Conservation (phyloP, 2,329 filamentous ascomycete species). For the Fusarium setosum region DNA sequence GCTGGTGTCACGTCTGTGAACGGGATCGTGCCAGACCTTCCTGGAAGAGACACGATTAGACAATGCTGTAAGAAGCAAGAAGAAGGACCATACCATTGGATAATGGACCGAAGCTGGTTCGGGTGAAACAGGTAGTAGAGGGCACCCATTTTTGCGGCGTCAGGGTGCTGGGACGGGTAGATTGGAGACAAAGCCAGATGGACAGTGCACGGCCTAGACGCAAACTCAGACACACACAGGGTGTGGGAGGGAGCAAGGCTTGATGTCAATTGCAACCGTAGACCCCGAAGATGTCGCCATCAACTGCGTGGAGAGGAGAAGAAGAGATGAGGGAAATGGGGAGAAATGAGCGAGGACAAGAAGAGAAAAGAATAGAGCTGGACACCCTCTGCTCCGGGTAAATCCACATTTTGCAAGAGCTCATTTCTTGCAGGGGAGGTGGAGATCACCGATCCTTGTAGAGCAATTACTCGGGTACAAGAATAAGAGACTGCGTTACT, state of each 20-base stretch:
- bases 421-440: slow-evolving; percentile 41
- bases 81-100: slow-evolving; percentile 80
- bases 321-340: slow-evolving; percentile 5
- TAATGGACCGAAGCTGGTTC: slow-evolving; percentile 80
- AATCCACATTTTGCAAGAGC: slow-evolving; percentile 44
- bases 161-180: slow-evolving; percentile 7
- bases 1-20: slow-evolving; percentile 82
- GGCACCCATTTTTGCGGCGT: slow-evolving; percentile 64
- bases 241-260: slow-evolving; percentile 30
- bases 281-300: slow-evolving; percentile 34
- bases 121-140: slow-evolving; percentile 83
- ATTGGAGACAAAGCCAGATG: slow-evolving; percentile 12
- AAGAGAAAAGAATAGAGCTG: slow-evolving; percentile 36
- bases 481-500: slow-evolving; percentile 18
- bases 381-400: slow-evolving; percentile 41
- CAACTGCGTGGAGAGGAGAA: slow-evolving; percentile 30
- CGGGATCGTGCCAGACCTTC: slow-evolving; percentile 97
- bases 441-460: slow-evolving; percentile 38
- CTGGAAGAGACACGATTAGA: slow-evolving; percentile 56
- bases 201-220: slow-evolving; percentile 30
- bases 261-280: slow-evolving; percentile 35
- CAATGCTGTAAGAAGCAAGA: neutral
- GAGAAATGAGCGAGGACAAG: slow-evolving; percentile 27
- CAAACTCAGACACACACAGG: slow-evolving; percentile 20
- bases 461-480: slow-evolving; percentile 9